Evolutionary conservation across 495 filamentous ascomycete species (phyloP), one percentile per base, ranked within the genome.

Genomic region (Paragyromitra xinjiangensis): DNA sequence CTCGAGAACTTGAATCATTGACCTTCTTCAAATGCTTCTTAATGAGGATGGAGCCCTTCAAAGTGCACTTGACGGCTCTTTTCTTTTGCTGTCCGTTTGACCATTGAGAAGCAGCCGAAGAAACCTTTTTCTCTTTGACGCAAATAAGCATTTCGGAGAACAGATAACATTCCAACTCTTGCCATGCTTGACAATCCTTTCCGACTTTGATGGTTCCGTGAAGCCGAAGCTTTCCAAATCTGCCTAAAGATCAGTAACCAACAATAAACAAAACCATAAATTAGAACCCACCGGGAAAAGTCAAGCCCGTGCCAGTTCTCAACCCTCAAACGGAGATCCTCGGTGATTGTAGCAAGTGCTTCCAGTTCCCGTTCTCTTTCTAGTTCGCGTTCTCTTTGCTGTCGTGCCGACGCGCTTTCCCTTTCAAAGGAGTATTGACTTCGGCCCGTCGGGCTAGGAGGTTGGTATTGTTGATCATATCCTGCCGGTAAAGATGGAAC

Each of bases 291-390:
- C 91, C 94, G 89, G 81, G 89, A 87, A 82, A 98, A 98, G 81
- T 99, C 96, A n/a, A 98, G 86, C 0, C 95, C 96, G 83, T 99
- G 95, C 95, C 95, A 99, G 79, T 99, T 98, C 75, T 99, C 95
- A 22, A 98, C 95, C 45, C 93, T 90, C 55, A 87, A 88, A 61
- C 92, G 90, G 71, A 99, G 84, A 77, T 91, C 92, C 81, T 98
- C 94, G 1, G 94, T 96, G 80, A 97, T 91, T 70, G 93, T 91
- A 42, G 94, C 90, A 71, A 99, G 82, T 12, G 89, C 90, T 79
- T 96, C 93, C 12, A 70, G 40, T 37, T 80, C 71, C 2, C 67
- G 71, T 58, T 82, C 81, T 34, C 72, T 81, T 51, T 82, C 80
- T 37, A 55, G 16, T 39, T 82, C 80, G 5, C 71, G 66, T 9